These are phyloP conservation scores for Debaryomyces sp. DNA, from an alignment of 1,139 yeast genomes.

Conservation along the genomic window DNA sequence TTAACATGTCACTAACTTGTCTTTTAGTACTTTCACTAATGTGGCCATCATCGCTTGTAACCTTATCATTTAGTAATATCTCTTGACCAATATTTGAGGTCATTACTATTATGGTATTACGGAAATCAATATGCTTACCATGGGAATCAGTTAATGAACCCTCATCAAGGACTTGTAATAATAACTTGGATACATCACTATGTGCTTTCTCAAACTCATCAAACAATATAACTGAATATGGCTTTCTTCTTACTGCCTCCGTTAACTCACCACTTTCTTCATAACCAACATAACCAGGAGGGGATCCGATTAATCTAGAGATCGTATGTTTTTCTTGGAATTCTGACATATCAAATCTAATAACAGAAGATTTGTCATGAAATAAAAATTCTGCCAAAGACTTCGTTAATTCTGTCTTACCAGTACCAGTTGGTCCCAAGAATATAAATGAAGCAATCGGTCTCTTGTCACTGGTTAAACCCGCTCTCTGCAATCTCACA, in stretches of 20 bases:
- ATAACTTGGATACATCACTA: slow-evolving; percentile 84
- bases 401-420: slow-evolving; percentile 94
- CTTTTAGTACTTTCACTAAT: slow-evolving; percentile 52
- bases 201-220: slow-evolving; percentile 98
- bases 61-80: slow-evolving; percentile 64
- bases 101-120: slow-evolving; percentile 94
- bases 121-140: slow-evolving; percentile 91
- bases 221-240: slow-evolving; percentile 87
- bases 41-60: slow-evolving; percentile 46
- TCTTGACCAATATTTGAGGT: slow-evolving; percentile 97
- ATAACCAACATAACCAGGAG: slow-evolving; percentile 97
- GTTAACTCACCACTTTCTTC: slow-evolving; percentile 96
- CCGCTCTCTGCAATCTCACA: slow-evolving; percentile 94
- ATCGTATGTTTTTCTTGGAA: slow-evolving; percentile 93
- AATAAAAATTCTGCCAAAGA: slow-evolving; percentile 89
- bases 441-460: slow-evolving; percentile 97
- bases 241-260: slow-evolving; percentile 93
- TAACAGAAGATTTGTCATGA: slow-evolving; percentile 82
- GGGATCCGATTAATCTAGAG: slow-evolving; percentile 91
- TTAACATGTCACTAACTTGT: slow-evolving; percentile 68
- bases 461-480: slow-evolving; percentile 87
- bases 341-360: slow-evolving; percentile 96
- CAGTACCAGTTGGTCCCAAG: slow-evolving; percentile 97
- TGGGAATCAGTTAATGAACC: slow-evolving; percentile 94
- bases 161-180: slow-evolving; percentile 91